Evolutionary conservation across 2,329 filamentous ascomycete species (phyloP), one percentile per base, ranked within the genome.

Genomic region (Fusarium penzigii): DNA sequence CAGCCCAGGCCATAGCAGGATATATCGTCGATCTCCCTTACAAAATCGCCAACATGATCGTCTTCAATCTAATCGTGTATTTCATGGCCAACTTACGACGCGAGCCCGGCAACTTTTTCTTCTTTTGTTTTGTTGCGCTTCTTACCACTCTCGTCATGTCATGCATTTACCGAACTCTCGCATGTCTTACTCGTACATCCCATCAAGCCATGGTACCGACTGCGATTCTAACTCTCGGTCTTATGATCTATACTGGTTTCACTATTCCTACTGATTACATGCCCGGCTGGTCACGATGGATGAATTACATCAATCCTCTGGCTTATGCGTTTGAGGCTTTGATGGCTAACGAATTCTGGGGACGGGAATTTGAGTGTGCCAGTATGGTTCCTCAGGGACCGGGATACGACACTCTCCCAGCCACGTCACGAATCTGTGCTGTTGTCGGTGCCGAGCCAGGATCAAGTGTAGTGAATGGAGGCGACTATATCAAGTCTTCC

Each of bases 21-120:
- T 66, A 63, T 36, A n/a, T 64, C 16, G 52, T 62, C 2, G 64
- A 66, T 2, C 39, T 66, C 1, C 64, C 64, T 1, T 66, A 62
- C 25, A 66, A 66, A 17, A 66, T 54, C 0, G n/a, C 44, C 29
- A 65, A 66, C 49, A 66, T 63, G 62, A 49, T 66, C 34, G 32
- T 61, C 7, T 66, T 66, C 46, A 66, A 66, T 14, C 0, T 62
- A 0, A 3, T 80, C 0, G 69, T 88, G 0, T 89, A 89, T 69
- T 88, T 88, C 65, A 82, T 89, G 81, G 80, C 82, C 0, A 80
- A 85, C 52, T 74, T 88, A 2, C 77, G 82, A 46, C 76, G 82
- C 44, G 77, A 80, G 48, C 70, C 83, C 1, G 82, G 79, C 8
- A 70, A 77, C 1, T 88, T 86, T 71, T 88, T 88, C 70, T 82